These are phyloP conservation scores for Gamarada debralockiae DNA, from an alignment of 495 filamentous ascomycete species.

Conservation along the genomic window DNA sequence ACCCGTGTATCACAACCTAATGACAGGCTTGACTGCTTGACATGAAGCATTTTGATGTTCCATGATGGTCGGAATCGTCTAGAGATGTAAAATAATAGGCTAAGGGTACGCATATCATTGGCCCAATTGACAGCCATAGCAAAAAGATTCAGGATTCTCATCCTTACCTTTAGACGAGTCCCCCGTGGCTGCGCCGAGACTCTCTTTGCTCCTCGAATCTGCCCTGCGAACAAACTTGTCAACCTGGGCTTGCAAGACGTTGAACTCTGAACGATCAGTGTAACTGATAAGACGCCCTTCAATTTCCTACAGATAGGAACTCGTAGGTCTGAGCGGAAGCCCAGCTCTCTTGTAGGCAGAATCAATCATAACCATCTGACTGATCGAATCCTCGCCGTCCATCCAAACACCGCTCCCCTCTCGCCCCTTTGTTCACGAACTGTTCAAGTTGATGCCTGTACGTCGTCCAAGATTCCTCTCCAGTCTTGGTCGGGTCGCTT, in stretches of 20 bases:
- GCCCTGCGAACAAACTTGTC: background rate
- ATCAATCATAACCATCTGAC: slow-evolving; percentile 50
- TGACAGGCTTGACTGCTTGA: no score
- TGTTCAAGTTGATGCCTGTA: slow-evolving; percentile 52
- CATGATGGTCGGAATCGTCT: no score
- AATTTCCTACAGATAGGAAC: background rate
- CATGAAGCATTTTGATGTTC: no score
- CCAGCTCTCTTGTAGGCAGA: slow-evolving; percentile 45
- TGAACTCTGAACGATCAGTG: background rate
- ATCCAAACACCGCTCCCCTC: slow-evolving; percentile 44
- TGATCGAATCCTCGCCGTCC: slow-evolving; percentile 43
- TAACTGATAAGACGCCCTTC: background rate
- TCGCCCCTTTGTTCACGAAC: slow-evolving; percentile 50
- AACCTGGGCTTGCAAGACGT: background rate
- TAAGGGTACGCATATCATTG: no score
- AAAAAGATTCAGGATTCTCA: no score
- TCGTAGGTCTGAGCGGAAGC: slow-evolving; percentile 33
- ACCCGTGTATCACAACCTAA: no score
- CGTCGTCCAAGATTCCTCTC: slow-evolving; percentile 43
- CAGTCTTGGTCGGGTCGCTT: no score
- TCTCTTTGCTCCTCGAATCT: background rate
- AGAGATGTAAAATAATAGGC: no score
- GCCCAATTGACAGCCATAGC: no score
- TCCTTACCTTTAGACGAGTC: no score
- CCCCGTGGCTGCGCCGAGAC: no score